Evolutionary conservation across 306 rosid species (phyloP), one percentile per base, ranked within the genome.

Genomic region (Benincasa hispida): DNA sequence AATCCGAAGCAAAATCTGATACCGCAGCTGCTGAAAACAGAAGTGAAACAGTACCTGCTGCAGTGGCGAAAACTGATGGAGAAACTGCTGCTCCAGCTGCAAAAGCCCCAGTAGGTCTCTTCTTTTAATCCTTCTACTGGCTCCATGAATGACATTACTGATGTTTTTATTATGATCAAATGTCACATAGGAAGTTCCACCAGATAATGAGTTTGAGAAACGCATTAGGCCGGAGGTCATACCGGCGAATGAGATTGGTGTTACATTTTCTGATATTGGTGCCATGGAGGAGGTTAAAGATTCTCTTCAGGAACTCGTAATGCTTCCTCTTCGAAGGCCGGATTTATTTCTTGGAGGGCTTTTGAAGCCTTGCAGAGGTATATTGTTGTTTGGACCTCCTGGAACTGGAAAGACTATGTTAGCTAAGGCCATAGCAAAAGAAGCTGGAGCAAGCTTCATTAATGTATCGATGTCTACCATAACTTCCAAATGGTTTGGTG

Each of bases 381-480:
- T 95, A 80, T 80, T 95, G 80, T 82, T 92, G 55, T 92, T 95
- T 55, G 99, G 99, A 0, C 98, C 99, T 32, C 99, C 98, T 0
- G 99, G 99, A 60, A 95, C 98, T 21, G 99, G 99, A 60, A 95
- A 92, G 89, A 95, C 99, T 22, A 95, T 95, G 99, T 81, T 95
- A 61, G 99, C 97, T 6, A 95, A 95, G 86, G 99, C 99, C 80
- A 92, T 95, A 61, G 99, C 98, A 47, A 89, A 82, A 84, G 97
- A 95, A 83, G 97, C 99, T 6, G 99, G 98, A 76, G 99, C 97
- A 76, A 95, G 97, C 83, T 95, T 95, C 88, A 95, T 95, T 17
- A 95, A 95, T 42, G 97, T 95, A 17, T 94, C 98, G 67, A 94
- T 94, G 98, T 94, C 98, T 53, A 94, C 97, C 83, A 91, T 94